Evolutionary conservation across 257 asterid genomes (phyloP).

Genomic region (Solanum pimpinellifolium): DNA sequence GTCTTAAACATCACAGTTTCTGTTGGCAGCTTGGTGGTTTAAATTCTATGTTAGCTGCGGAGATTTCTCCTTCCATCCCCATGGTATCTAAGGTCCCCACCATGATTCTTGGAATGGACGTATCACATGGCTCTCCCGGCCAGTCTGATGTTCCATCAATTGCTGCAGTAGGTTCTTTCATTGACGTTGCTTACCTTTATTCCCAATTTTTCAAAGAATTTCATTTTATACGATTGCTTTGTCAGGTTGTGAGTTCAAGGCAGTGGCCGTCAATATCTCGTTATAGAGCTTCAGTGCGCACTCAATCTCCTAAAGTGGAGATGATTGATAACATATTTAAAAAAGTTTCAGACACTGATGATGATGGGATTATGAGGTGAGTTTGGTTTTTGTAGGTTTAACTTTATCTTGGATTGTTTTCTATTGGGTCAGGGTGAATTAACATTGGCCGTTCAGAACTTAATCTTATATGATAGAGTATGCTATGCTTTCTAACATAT

Average conservation of each 20-base stretch:
- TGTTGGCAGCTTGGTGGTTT: conserved; percentile 74
- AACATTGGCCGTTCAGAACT: neutral
- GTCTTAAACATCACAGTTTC: neutral
- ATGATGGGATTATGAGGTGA: conserved; percentile 82
- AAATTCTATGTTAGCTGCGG: conserved; percentile 62
- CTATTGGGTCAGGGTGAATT: neutral
- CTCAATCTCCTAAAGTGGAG: conserved; percentile 81
- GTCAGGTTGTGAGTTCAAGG: conserved; percentile 90
- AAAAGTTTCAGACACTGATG: conserved; percentile 59
- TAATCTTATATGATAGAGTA: neutral
- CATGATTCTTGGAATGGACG: conserved; percentile 89
- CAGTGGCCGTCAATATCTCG: conserved; percentile 88
- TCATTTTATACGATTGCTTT: neutral
- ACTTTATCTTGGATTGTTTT: neutral
- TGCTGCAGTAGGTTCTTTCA: conserved; percentile 56
- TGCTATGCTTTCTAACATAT: neutral
- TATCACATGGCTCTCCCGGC: conserved; percentile 96
- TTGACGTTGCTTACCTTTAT: neutral
- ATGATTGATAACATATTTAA: conserved; percentile 78
- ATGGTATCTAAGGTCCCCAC: conserved; percentile 69
- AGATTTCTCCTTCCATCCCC: conserved; percentile 48
- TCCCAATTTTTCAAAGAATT: neutral
- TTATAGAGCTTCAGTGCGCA: conserved; percentile 80
- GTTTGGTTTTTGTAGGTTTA: neutral
- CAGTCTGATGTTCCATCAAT: conserved; percentile 88